These are phyloP conservation scores for Lyophyllum semitale DNA, from an alignment of 768 basidiomycete species.

Conservation along the genomic window DNA sequence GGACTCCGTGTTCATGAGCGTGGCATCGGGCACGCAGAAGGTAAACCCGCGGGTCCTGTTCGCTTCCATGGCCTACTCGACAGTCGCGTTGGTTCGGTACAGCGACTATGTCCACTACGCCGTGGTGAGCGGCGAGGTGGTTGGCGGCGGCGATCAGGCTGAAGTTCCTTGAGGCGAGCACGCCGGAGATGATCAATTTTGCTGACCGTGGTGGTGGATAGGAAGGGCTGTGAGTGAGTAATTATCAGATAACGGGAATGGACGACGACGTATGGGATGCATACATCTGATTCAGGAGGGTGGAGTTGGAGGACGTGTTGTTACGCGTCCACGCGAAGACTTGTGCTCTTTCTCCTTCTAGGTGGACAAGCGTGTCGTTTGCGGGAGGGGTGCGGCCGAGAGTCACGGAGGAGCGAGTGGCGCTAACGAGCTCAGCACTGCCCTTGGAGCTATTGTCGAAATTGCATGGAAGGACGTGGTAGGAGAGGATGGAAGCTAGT, in stretches of 20 bases:
- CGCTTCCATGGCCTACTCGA: slow-evolving; percentile 33
- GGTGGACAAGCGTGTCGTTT: slow-evolving; percentile 43
- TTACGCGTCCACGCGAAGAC: slow-evolving; percentile 50
- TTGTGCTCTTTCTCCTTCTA: slow-evolving; percentile 61
- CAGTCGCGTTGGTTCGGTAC: slow-evolving; percentile 35
- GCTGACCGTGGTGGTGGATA: slow-evolving; percentile 39
- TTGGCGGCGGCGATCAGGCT: slow-evolving; percentile 39
- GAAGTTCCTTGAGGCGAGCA: slow-evolving; percentile 58
- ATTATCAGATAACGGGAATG: neutral
- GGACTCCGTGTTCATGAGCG: slow-evolving; percentile 39
- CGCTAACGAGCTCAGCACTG: slow-evolving; percentile 32
- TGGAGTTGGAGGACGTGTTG: slow-evolving; percentile 29
- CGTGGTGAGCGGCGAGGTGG: slow-evolving; percentile 42
- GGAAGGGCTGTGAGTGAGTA: slow-evolving; percentile 20
- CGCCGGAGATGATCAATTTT: slow-evolving; percentile 44
- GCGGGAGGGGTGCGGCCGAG: slow-evolving; percentile 65
- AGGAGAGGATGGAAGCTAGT: slow-evolving; percentile 18
- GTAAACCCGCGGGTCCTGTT: slow-evolving; percentile 54
- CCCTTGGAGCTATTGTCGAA: slow-evolving; percentile 15
- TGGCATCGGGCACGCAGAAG: slow-evolving; percentile 65
- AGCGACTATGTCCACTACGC: slow-evolving; percentile 25
- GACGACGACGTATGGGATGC: slow-evolving; percentile 5
- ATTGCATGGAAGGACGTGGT: slow-evolving; percentile 21
- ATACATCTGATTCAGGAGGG: slow-evolving; percentile 53
- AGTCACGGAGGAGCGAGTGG: slow-evolving; percentile 55